These are phyloP conservation scores for Coemansia guatemalensis DNA, from an alignment of 192 early-diverging fungal genomes.

Conservation along the genomic window DNA sequence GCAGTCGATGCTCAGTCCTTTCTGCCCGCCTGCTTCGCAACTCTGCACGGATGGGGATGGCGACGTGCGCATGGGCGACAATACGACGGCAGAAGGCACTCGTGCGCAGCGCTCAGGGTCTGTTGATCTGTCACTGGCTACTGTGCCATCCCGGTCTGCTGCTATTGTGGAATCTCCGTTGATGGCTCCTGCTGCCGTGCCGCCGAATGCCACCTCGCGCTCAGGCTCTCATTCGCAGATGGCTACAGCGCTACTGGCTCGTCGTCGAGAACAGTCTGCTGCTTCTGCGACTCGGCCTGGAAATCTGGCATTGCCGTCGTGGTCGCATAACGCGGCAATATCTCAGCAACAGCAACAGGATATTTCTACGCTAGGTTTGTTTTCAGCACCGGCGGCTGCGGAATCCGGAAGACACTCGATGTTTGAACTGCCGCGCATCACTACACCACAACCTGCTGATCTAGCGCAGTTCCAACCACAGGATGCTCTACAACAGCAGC, in stretches of 20 bases:
- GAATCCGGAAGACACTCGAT: conserved; percentile 9
- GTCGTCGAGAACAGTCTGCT: conserved; percentile 15
- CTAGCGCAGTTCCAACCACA: conserved; percentile 41
- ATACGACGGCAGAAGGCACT: background rate
- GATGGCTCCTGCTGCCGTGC: conserved; percentile 4
- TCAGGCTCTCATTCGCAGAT: conserved; percentile 44
- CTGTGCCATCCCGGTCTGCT: conserved; percentile 14
- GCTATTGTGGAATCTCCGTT: conserved; percentile 12
- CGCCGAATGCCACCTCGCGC: conserved; percentile 3
- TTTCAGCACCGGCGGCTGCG: conserved; percentile 4
- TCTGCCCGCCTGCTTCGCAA: conserved; percentile 18
- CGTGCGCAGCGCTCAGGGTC: conserved; percentile 42
- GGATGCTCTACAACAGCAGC: conserved; percentile 5
- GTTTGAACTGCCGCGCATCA: conserved; percentile 12
- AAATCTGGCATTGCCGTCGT: conserved; percentile 10
- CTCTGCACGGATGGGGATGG: background rate
- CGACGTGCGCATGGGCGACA: conserved; percentile 30
- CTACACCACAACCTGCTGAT: conserved; percentile 36
- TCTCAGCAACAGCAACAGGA: conserved; percentile 11
- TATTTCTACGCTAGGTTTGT: conserved; percentile 26
- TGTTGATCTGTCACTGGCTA: conserved; percentile 40
- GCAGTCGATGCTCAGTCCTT: conserved; percentile 38
- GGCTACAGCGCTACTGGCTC: conserved; percentile 36
- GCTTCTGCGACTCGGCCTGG: conserved; percentile 12
- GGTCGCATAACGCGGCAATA: conserved; percentile 14